phyloP scores from a whole-genome alignment of 176 grass and related monocot species.

The Secale cereale region DNA sequence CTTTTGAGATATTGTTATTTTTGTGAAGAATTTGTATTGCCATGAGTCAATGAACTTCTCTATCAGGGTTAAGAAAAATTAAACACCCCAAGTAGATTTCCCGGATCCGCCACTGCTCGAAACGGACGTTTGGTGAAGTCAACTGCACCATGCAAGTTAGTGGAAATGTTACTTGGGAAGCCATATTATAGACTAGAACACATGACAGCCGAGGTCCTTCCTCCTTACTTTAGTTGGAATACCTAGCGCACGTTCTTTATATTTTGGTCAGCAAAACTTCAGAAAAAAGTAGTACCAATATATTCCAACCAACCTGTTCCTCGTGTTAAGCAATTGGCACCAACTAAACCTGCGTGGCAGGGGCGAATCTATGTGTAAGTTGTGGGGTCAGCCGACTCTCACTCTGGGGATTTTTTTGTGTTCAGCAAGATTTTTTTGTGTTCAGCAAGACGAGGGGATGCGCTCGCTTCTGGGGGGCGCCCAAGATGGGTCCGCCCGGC shows the following conservation, averaged over 20 bases:
- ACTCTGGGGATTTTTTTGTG: too few relatives aligned
- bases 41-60: too few relatives aligned
- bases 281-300: slow-evolving; percentile 19
- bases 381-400: too few relatives aligned
- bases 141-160: slow-evolving; percentile 66
- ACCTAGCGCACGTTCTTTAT: too few relatives aligned
- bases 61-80: too few relatives aligned
- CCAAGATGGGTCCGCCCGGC: too few relatives aligned
- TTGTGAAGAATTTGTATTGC: too few relatives aligned
- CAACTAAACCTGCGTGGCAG: slow-evolving; percentile 77
- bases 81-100: too few relatives aligned
- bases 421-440: slow-evolving; percentile 20
- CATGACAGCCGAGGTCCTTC: slow-evolving; percentile 43
- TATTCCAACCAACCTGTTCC: slow-evolving; percentile 63
- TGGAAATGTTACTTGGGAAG: slow-evolving; percentile 72
- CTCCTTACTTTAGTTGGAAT: slow-evolving; percentile 48
- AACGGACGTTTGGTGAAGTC: slow-evolving; percentile 92
- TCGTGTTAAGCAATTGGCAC: slow-evolving; percentile 79
- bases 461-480: too few relatives aligned
- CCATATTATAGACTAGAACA: slow-evolving; percentile 30
- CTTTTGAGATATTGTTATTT: too few relatives aligned
- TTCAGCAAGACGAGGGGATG: too few relatives aligned
- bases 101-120: background rate
- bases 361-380: too few relatives aligned
- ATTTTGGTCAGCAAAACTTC: slow-evolving; percentile 12